These are phyloP conservation scores for Bertia moriformis DNA, from an alignment of 2,329 filamentous ascomycete species.

Conservation along the genomic window DNA sequence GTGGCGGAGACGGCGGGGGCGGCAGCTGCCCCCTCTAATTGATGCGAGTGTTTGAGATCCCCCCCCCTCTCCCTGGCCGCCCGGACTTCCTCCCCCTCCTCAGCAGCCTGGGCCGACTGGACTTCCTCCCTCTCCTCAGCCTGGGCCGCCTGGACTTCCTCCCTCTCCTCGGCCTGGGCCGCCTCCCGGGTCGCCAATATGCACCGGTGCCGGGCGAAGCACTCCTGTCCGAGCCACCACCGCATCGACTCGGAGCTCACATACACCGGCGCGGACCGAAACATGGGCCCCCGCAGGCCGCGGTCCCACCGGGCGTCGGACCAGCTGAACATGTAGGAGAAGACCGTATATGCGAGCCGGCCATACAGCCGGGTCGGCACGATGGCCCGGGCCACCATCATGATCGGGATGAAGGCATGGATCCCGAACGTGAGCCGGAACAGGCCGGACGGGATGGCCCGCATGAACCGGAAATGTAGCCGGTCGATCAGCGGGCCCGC, in stretches of 20 bases:
- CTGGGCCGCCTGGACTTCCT: constrained; percentile 33
- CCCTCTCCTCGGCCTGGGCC: constrained; percentile 42
- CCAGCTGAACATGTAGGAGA: constrained; percentile 83
- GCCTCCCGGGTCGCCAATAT: constrained; percentile 69
- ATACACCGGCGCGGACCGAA: constrained; percentile 84
- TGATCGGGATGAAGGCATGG: constrained; percentile 82
- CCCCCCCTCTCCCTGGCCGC: constrained; percentile 7
- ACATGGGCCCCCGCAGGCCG: constrained; percentile 65
- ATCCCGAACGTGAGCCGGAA: constrained; percentile 81
- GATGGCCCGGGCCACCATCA: constrained; percentile 68
- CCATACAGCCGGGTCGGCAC: constrained; percentile 60
- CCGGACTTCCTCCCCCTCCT: constrained; percentile 45
- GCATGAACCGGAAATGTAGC: constrained; percentile 86
- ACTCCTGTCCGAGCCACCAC: constrained; percentile 86
- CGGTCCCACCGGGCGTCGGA: constrained; percentile 73
- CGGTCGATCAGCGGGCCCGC: constrained; percentile 74
- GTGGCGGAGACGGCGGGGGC: constrained; percentile 4
- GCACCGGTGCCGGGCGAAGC: constrained; percentile 74
- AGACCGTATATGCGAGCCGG: constrained; percentile 73
- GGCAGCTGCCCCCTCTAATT: too few species aligned
- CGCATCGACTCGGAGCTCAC: constrained; percentile 81
- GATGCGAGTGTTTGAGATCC: too few species aligned
- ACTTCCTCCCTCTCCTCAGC: constrained; percentile 51
- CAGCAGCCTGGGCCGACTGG: constrained; percentile 23
- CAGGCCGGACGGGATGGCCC: constrained; percentile 57